A percentile compares a stretch with the other conserved stretches of the same genome.
phyloP scores from a whole-genome alignment of 345 rosid genomes.

The Corymbia maculata region DNA sequence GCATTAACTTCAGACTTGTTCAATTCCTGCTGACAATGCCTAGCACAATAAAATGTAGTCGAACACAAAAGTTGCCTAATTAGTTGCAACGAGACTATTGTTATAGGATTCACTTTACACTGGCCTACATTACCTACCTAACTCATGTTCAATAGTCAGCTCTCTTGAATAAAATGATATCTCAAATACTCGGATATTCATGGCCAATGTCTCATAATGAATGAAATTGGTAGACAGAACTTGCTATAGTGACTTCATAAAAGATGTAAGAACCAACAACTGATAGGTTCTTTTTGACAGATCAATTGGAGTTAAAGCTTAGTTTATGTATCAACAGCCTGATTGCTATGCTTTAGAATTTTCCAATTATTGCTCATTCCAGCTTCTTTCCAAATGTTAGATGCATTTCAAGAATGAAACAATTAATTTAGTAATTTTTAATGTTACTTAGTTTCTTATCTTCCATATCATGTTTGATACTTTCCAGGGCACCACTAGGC shows the following conservation, averaged over 20 bases:
- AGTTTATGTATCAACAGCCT: not conserved
- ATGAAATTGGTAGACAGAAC: not conserved
- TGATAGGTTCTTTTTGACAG: not conserved
- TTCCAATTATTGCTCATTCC: not conserved
- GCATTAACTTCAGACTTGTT: not conserved
- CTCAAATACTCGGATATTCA: not conserved
- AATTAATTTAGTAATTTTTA: not conserved
- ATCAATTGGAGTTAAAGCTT: not conserved
- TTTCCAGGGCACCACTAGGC: slow-evolving; percentile 10
- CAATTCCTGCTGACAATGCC: not conserved
- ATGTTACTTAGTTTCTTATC: not conserved
- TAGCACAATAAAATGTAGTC: not conserved
- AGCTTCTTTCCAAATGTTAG: not conserved
- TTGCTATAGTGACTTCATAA: not conserved
- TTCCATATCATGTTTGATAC: not conserved
- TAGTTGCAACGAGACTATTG: not conserved
- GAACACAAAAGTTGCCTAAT: not conserved
- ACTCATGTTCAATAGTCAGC: not conserved
- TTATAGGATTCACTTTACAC: not conserved
- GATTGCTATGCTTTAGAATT: not conserved
- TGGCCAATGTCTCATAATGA: not conserved
- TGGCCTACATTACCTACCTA: not conserved
- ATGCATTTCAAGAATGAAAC: not conserved
- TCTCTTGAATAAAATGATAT: not conserved
- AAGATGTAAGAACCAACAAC: not conserved